Conservation (phyloP, 2,329 filamentous ascomycete genomes). For the Byssoonygena ceratinophila region DNA sequence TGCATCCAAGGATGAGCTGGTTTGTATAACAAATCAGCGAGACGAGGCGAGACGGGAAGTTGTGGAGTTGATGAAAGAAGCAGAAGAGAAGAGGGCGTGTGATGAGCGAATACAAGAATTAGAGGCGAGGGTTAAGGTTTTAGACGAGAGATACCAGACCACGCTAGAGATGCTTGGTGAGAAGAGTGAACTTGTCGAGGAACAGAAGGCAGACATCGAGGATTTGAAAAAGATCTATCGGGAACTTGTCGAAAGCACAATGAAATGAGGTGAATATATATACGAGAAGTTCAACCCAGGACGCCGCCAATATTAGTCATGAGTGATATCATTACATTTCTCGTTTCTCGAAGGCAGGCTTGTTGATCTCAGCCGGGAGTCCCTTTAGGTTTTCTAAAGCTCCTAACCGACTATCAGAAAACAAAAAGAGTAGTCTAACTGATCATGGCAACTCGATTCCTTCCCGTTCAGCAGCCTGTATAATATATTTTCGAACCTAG, state of each 20-base stretch:
- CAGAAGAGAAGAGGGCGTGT: conserved; percentile 57
- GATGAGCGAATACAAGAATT: conserved; percentile 53
- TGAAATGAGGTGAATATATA: conserved; percentile 43
- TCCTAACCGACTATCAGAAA: not conserved
- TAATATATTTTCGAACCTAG: conserved; percentile 64
- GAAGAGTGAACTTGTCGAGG: conserved; percentile 90
- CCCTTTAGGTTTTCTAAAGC: not conserved
- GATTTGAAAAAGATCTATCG: conserved; percentile 96
- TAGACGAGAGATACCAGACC: conserved; percentile 74
- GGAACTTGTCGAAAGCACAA: conserved; percentile 76
- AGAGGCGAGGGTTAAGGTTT: conserved; percentile 55
- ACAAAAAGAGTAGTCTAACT: not conserved
- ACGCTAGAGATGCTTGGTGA: conserved; percentile 91
- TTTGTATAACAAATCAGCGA: conserved; percentile 67
- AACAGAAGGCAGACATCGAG: conserved; percentile 74
- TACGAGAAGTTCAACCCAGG: not conserved
- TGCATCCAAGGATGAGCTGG: conserved; percentile 74
- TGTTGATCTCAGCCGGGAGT: not conserved
- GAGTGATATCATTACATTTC: not conserved
- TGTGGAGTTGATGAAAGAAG: conserved; percentile 77
- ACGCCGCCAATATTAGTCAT: not conserved
- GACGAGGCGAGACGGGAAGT: conserved; percentile 89
- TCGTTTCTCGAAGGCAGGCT: not conserved
- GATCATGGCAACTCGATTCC: conserved; percentile 54
- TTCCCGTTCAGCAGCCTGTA: conserved; percentile 69